Evolutionary conservation across 805 yeast species (phyloP), one percentile per base, ranked within the genome.

Genomic region (Candida dendrica): DNA sequence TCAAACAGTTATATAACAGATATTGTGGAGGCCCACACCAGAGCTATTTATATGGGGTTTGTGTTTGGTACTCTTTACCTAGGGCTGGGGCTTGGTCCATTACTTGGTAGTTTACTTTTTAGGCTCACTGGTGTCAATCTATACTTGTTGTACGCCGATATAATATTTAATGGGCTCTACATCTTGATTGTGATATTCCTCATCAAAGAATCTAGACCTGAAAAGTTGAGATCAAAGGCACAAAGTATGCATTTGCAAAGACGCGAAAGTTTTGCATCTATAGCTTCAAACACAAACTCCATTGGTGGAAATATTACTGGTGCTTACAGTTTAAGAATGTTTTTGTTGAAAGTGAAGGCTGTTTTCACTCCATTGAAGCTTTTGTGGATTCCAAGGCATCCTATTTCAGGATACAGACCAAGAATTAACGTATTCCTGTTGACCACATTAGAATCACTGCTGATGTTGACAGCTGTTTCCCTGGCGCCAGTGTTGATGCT

Each of bases 1-100:
- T 64, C 77, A 11, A 81, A 81, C 54, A 76, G 90, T 45, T 88
- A 86, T 55, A 70, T 84, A 15, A 68, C 87, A 4, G 96, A 88
- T 62, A 77, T 86, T 33, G 80, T 79, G 6, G 81, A 79, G 17
- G 73, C 85, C 1, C 69, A 66, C 29, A 68, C 74, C 42, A 64
- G 95, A 46, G 72, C 77, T 19, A 69, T 74, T 41, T 66, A 72
- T 17, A 64, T 85, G 48, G 86, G 90, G 11, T 62, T 77, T 24
- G 63, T 75, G 20, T 66, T 74, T 55, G 85, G 90, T 10, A 60
- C 74, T 15, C 60, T 83, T 39, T 81, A 75, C 51, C 65, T 72
- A 3, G 84, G 89, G 0, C 52, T 78, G 48, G 81, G 82, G 1
- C 11, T 72, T 8, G 93, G 91, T 1, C 93, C 95, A 0, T 46